Evolutionary conservation across 2,329 filamentous ascomycete species (phyloP), one percentile per base, ranked within the genome.

Genomic region (Cytospora paraplurivora): DNA sequence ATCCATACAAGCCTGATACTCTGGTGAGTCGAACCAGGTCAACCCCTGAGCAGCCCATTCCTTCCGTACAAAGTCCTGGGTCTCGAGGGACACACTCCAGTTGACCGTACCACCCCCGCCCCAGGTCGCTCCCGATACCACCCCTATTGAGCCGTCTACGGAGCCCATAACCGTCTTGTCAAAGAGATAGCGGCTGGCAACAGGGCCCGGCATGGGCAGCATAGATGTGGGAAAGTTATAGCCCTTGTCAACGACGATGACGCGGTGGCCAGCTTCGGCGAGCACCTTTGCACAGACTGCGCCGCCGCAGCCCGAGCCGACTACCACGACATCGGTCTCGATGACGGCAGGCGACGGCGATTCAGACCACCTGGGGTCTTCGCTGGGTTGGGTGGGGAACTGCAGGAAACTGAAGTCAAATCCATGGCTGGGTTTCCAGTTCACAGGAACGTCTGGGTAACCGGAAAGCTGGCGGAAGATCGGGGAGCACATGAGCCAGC

Each of bases 231-330:
- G 78, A 77, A 89, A 93, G 71, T 93, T 84, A 72, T 93, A 92
- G 1, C 84, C 85, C 71, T 93, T 93, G 68, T 96, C 92, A 3
- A 92, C 88, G 0, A 97, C 91, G 4, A 96, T 74, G 34, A 97
- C 92, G 21, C 81, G 68, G 67, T 90, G 81, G 4, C 90, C 91
- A 1, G 88, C 90, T 74, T 93, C 88, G 11, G 93, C 86, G 1
- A 97, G 78, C 57, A 91, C 89, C 75, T 93, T 93, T 32, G 93
- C 93, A 41, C 84, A 85, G 0, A 97, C 92, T 11, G 83, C 91
- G 49, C 91, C 93, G 67, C 93, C 93, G 69, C 91, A 96, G 34
- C 93, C 93, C 44, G 91, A 95, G 2, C 93, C 93, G 21, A 97
- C 83, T 63, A 97, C 87, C 49, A 96, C 86, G 0, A 96, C 86